Conservation (phyloP, 169 alveolate genomes). For the Cyclospora cayetanensis region DNA sequence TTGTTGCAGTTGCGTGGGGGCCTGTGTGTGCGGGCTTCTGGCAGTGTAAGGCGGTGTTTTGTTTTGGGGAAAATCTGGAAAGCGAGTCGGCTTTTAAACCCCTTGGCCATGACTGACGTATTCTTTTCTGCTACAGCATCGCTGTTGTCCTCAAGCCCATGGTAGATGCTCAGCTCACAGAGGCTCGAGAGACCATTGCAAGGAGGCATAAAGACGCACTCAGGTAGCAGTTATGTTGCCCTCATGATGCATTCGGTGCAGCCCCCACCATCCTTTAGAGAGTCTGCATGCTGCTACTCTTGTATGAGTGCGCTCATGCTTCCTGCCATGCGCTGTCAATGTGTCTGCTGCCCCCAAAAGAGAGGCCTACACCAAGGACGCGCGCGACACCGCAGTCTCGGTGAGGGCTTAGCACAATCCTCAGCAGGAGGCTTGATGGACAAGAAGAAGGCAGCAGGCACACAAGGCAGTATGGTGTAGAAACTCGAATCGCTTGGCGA, state of each 20-base stretch:
- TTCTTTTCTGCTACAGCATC: slow-evolving; percentile 35
- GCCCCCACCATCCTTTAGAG: background rate
- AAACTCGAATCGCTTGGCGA: too few relatives aligned
- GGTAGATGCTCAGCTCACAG: slow-evolving; percentile 48
- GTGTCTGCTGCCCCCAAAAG: slow-evolving; percentile 34
- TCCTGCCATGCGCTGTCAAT: background rate
- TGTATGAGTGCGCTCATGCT: background rate
- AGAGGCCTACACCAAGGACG: slow-evolving; percentile 23
- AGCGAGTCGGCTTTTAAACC: too few relatives aligned
- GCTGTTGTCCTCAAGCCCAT: background rate
- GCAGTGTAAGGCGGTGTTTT: background rate
- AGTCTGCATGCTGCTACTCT: background rate
- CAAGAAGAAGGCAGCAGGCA: background rate
- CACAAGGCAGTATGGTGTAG: too few relatives aligned
- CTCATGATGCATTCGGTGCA: background rate
- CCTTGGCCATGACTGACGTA: too few relatives aligned
- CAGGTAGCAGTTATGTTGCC: background rate
- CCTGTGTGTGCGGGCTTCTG: background rate
- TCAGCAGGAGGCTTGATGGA: background rate
- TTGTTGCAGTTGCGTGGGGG: slow-evolving; percentile 13
- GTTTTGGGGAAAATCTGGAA: too few relatives aligned
- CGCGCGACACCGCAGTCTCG: background rate
- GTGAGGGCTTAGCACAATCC: background rate
- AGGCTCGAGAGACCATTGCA: slow-evolving; percentile 11
- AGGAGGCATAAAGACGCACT: slow-evolving; percentile 3